phyloP scores from a whole-genome alignment of 148 eudicot species.

The Camellia japonica region DNA sequence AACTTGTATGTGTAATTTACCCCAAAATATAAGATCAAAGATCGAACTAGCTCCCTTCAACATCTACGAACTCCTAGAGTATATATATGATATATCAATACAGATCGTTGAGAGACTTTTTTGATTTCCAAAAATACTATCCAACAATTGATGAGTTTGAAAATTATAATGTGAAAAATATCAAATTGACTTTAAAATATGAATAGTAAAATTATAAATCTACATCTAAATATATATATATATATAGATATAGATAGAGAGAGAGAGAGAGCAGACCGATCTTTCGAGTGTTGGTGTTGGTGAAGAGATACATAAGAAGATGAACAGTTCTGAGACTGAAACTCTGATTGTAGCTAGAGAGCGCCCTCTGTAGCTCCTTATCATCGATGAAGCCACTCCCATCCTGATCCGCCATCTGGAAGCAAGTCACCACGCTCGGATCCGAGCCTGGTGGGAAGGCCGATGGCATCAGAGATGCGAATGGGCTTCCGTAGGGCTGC shows the following conservation, averaged over 20 bases:
- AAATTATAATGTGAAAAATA: too few species aligned
- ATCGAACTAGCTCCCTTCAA: too few species aligned
- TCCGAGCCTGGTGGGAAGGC: slow-evolving; percentile 89
- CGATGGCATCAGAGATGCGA: slow-evolving; percentile 70
- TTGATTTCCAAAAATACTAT: too few species aligned
- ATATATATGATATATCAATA: too few species aligned
- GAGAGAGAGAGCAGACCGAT: slow-evolving; percentile 49
- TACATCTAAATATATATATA: too few species aligned
- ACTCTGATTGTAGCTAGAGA: slow-evolving; percentile 76
- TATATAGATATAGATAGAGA: neutral
- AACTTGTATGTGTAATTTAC: too few species aligned
- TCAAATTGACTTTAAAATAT: too few species aligned
- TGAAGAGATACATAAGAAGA: slow-evolving; percentile 79
- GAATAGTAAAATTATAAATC: too few species aligned
- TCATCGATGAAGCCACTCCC: slow-evolving; percentile 89
- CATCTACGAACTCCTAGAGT: too few species aligned
- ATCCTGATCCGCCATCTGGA: slow-evolving; percentile 78
- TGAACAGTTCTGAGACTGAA: slow-evolving; percentile 83
- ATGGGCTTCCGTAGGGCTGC: slow-evolving; percentile 52
- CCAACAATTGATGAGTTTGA: too few species aligned
- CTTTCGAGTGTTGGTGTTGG: slow-evolving; percentile 56
- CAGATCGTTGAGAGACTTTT: too few species aligned
- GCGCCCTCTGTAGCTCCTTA: slow-evolving; percentile 73
- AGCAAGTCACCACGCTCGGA: slow-evolving; percentile 66
- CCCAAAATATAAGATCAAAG: too few species aligned